phyloP scores from a whole-genome alignment of 2,329 filamentous ascomycete genomes.

The Macrophomina pseudophaseolina region DNA sequence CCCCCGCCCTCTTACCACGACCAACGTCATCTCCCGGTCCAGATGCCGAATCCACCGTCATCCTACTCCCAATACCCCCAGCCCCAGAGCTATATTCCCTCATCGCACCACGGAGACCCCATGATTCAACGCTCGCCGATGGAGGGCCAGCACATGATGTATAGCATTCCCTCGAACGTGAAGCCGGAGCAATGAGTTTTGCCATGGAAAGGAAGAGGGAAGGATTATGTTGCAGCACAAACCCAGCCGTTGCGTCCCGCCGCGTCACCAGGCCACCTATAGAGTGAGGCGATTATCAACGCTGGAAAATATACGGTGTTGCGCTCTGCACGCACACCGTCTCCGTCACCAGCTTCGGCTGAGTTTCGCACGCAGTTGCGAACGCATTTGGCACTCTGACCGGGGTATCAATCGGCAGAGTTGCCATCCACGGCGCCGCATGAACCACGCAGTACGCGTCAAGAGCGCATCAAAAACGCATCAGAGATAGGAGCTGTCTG shows the following conservation, averaged over 20 bases:
- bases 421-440: constrained; percentile 14
- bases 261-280: constrained; percentile 3
- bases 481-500: constrained; percentile 24
- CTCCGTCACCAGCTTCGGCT: constrained; percentile 14
- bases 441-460: constrained; percentile 14
- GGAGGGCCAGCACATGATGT: constrained; percentile 45
- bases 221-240: constrained; percentile 1
- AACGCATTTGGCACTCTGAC: constrained; percentile 23
- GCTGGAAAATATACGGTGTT: constrained; percentile 18
- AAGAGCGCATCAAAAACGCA: constrained; percentile 18
- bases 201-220: not conserved
- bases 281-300: constrained; percentile 4
- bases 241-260: constrained; percentile 14
- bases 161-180: constrained; percentile 47
- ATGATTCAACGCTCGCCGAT: constrained; percentile 40
- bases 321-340: constrained; percentile 1
- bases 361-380: constrained; percentile 19
- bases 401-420: constrained; percentile 14
- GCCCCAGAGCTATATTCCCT: constrained; percentile 31
- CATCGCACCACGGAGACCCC: constrained; percentile 28
- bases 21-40: constrained; percentile 42
- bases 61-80: constrained; percentile 32
- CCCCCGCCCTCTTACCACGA: constrained; percentile 42
- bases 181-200: constrained; percentile 40
- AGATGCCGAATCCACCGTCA: constrained; percentile 38